Conservation (phyloP, 1,284 basidiomycete species). For the Pholiota adiposa region DNA sequence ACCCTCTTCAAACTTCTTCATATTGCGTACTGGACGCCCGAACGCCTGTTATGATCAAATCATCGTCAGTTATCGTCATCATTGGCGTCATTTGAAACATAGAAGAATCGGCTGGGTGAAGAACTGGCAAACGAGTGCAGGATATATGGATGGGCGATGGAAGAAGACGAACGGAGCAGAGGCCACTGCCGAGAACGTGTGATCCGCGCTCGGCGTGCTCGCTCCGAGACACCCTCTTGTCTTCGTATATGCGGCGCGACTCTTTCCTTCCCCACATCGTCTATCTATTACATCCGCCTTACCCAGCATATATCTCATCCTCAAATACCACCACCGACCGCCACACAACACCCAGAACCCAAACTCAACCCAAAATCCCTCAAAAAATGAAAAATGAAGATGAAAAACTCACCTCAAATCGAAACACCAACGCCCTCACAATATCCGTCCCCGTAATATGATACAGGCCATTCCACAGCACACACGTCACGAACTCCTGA, state of each 20-base stretch:
- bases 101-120: too few species aligned
- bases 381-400: not conserved
- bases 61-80: not conserved
- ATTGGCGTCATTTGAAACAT: too few species aligned
- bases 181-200: not conserved
- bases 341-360: too few species aligned
- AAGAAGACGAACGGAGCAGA: not conserved
- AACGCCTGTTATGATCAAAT: conserved; percentile 63
- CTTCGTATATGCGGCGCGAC: too few species aligned
- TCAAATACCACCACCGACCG: too few species aligned
- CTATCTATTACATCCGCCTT: too few species aligned
- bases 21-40: conserved; percentile 77
- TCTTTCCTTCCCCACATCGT: too few species aligned
- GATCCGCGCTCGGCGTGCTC: too few species aligned
- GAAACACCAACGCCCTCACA: conserved; percentile 86
- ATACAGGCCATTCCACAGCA: conserved; percentile 87
- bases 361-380: not conserved
- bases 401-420: conserved; percentile 65
- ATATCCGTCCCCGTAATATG: conserved; percentile 93
- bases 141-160: not conserved
- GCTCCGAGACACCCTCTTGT: too few species aligned
- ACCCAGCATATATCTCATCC: too few species aligned
- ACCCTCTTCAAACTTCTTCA: conserved; percentile 94
- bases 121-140: too few species aligned
- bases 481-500: conserved; percentile 87